Evolutionary conservation across 495 filamentous ascomycete species (phyloP), one percentile per base, ranked within the genome.

Genomic region (Aspergillus indologenus): DNA sequence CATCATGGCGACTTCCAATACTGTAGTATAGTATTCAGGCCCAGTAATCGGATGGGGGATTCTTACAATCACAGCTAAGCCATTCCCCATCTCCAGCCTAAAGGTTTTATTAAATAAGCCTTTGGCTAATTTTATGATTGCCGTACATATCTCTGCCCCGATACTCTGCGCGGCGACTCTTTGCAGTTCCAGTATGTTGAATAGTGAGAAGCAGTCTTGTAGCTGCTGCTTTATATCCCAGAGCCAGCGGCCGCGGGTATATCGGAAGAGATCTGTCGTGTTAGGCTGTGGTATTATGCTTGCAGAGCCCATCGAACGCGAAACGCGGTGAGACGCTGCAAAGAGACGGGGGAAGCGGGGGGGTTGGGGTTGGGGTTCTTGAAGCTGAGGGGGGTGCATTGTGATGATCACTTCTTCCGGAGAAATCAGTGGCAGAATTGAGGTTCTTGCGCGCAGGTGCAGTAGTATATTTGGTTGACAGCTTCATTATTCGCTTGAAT

Each of bases 81-180:
- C 72, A 61, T 75, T 74, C 57, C 70, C 65, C 61, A 69, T 68
- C 12, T 52, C 55, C 22, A 78, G 69, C 24, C 71, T 53, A 60
- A 78, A 77, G 24, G 68, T 65, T 62, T 72, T 71, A 51, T 78
- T 78, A 58, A 66, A 78, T 3, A 61, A 66, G 2, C 76, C 74
- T 68, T 77, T 74, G 1, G 52, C 70, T 53, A 71, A 21, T 56
- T 73, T 73, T 23, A 59, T 55, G 9, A 75, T 69, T 34, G 18
- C n/a, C 20, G 47, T 60, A n/a, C 60, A 66, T 29, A 48, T 54
- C 8, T 51, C 49, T 18, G 65, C 58, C 5, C 53, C 56, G 43
- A 62, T 57, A 20, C 61, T 60, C 12, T 46, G 34, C 17, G 60
- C 51, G 7, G 65, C 65, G 46, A 67, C 34, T 29, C 50, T 61